Conservation (phyloP, 2,329 filamentous ascomycete species). For the Clonostachys byssicola region DNA sequence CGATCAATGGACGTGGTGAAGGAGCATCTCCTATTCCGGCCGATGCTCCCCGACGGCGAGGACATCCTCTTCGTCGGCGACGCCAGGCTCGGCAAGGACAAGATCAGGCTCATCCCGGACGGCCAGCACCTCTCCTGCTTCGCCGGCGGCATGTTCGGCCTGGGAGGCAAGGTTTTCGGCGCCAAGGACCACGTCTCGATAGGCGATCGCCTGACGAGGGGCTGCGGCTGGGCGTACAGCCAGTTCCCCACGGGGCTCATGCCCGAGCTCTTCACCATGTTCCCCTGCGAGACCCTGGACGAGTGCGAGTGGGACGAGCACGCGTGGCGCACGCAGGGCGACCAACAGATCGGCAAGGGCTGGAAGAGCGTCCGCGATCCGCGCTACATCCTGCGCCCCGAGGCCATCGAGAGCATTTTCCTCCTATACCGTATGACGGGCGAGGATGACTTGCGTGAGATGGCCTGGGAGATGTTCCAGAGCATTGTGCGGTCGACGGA, state of each 20-base stretch:
- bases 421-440: slow-evolving; percentile 74
- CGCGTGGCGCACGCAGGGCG: slow-evolving; percentile 15
- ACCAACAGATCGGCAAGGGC: slow-evolving; percentile 40
- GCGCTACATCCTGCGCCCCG: slow-evolving; percentile 65
- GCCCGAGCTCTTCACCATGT: slow-evolving; percentile 52
- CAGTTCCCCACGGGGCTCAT: slow-evolving; percentile 53
- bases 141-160: slow-evolving; percentile 61
- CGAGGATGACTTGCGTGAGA: slow-evolving; percentile 58
- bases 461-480: slow-evolving; percentile 72
- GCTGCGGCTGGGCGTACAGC: slow-evolving; percentile 61
- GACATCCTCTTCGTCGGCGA: slow-evolving; percentile 62
- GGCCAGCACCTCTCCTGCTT: slow-evolving; percentile 61
- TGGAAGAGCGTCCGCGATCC: slow-evolving; percentile 50
- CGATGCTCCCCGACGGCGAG: slow-evolving; percentile 45
- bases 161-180: slow-evolving; percentile 55
- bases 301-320: slow-evolving; percentile 28
- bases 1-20: slow-evolving; percentile 52
- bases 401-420: slow-evolving; percentile 78
- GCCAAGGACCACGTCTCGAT: slow-evolving; percentile 50
- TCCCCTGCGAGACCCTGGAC: slow-evolving; percentile 29
- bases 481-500: slow-evolving; percentile 57
- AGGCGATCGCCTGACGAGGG: slow-evolving; percentile 55
- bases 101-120: slow-evolving; percentile 18
- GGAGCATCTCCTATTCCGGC: slow-evolving; percentile 62
- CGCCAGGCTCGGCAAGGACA: slow-evolving; percentile 20